These are phyloP conservation scores for Angomonas ambiguus DNA, from an alignment of 208 protist species.

Conservation along the genomic window DNA sequence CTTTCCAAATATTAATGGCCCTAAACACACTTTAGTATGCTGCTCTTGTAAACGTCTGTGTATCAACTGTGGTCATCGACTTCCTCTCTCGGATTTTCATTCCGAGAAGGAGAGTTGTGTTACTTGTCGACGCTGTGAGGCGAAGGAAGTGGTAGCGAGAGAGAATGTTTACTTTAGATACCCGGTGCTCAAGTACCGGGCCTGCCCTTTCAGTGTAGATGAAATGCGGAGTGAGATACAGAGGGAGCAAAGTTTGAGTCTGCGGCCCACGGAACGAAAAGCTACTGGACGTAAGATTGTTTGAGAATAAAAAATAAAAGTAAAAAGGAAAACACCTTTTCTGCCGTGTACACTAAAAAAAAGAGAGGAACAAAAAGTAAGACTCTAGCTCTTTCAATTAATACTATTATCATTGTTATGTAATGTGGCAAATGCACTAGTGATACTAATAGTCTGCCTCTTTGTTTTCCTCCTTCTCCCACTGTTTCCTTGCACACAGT, in stretches of 20 bases:
- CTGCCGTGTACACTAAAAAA: no score
- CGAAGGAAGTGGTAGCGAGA: conserved; percentile 66
- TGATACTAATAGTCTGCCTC: not conserved
- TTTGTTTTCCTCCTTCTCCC: not conserved
- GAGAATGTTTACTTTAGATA: conserved; percentile 89
- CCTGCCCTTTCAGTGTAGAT: conserved; percentile 81
- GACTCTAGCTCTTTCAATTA: no score
- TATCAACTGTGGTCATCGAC: conserved; percentile 56
- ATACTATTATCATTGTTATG: no score
- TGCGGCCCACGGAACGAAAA: not conserved
- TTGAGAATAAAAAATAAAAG: no score
- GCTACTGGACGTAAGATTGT: not conserved
- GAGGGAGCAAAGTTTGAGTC: no score
- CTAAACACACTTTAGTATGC: conserved; percentile 58
- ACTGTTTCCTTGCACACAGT: not conserved
- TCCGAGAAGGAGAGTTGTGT: conserved; percentile 23
- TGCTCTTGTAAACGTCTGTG: conserved; percentile 72
- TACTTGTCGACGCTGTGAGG: conserved; percentile 60
- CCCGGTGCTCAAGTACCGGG: conserved; percentile 79
- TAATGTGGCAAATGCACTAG: no score
- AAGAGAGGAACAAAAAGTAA: no score
- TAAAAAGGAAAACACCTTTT: no score
- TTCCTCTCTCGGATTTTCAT: conserved; percentile 47
- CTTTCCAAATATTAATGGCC: conserved; percentile 46
- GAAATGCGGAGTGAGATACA: conserved; percentile 64